Conservation (phyloP, 1,139 yeast species). For the Zygosaccharomyces pseudobailii region DNA sequence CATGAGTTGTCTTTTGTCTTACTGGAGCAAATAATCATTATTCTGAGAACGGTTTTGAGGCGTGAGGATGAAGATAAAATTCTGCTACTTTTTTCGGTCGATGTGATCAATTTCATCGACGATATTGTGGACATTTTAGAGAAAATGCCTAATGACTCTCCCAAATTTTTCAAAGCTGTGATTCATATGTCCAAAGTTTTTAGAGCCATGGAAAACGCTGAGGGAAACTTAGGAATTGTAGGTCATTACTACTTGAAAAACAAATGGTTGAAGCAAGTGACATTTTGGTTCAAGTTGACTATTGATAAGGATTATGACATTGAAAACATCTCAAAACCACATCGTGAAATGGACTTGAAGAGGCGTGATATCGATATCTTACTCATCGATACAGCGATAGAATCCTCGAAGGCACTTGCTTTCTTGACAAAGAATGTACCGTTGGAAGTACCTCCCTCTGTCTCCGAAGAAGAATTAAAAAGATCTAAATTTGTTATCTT, state of each 20-base stretch:
- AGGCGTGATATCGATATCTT: conserved; percentile 48
- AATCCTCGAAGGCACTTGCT: conserved; percentile 56
- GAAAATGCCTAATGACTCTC: conserved; percentile 33
- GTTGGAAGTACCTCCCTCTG: conserved; percentile 59
- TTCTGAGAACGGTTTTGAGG: conserved; percentile 40
- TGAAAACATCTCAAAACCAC: conserved; percentile 31
- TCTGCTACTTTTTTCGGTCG: conserved; percentile 39
- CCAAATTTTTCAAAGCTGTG: conserved; percentile 46
- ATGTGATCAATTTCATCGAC: conserved; percentile 37
- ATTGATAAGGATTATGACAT: conserved; percentile 35
- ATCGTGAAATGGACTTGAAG: conserved; percentile 31
- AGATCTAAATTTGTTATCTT: conserved; percentile 62
- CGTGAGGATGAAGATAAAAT: conserved; percentile 38
- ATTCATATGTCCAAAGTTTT: conserved; percentile 56
- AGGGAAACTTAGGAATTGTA: conserved; percentile 39
- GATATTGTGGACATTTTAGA: conserved; percentile 38
- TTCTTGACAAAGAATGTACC: conserved; percentile 51
- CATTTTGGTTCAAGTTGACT: conserved; percentile 67
- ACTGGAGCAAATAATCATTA: conserved; percentile 40
- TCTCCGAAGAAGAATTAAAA: conserved; percentile 50
- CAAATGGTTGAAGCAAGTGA: conserved; percentile 51
- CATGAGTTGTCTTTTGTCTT: conserved; percentile 32
- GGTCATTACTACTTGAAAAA: conserved; percentile 62
- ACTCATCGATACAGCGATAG: conserved; percentile 62
- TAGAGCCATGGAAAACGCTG: conserved; percentile 47